Conservation (phyloP, 2,329 filamentous ascomycete genomes). For the Aspergillus amoenus region DNA sequence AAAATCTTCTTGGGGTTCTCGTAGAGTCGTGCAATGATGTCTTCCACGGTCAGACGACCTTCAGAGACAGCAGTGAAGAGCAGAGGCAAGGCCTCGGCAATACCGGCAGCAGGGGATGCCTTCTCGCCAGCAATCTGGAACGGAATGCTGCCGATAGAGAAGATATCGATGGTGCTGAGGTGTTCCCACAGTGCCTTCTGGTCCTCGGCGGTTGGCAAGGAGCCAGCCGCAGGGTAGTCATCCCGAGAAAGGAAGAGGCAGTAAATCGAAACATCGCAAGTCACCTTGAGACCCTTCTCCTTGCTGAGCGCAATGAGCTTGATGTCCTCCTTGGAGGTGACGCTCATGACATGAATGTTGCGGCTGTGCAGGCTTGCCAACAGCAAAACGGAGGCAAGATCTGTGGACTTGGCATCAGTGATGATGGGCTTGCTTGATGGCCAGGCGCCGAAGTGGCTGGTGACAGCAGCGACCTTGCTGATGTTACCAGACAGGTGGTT, state of each 20-base stretch:
- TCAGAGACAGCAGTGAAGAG: slow-evolving; percentile 74
- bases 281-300: slow-evolving; percentile 77
- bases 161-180: slow-evolving; percentile 71
- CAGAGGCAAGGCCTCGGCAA: slow-evolving; percentile 71
- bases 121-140: slow-evolving; percentile 68
- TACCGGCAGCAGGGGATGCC: slow-evolving; percentile 63
- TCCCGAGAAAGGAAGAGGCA: slow-evolving; percentile 71
- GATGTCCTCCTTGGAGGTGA: slow-evolving; percentile 80
- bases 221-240: slow-evolving; percentile 66
- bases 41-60: slow-evolving; percentile 70
- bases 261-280: slow-evolving; percentile 80
- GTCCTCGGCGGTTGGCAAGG: slow-evolving; percentile 65
- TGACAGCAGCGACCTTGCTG: slow-evolving; percentile 77
- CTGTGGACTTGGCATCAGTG: slow-evolving; percentile 77
- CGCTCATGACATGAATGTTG: slow-evolving; percentile 76
- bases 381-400: slow-evolving; percentile 76
- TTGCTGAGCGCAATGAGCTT: slow-evolving; percentile 74
- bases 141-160: slow-evolving; percentile 75
- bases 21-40: slow-evolving; percentile 69
- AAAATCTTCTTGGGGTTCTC: slow-evolving; percentile 80
- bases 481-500: slow-evolving; percentile 79
- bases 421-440: slow-evolving; percentile 75
- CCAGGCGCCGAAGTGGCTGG: slow-evolving; percentile 76
- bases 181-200: slow-evolving; percentile 74
- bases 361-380: slow-evolving; percentile 75